A percentile compares a stretch with the other conserved stretches of the same genome.
phyloP scores from a whole-genome alignment of 306 rosid genomes.

The Rubus parviflorus region DNA sequence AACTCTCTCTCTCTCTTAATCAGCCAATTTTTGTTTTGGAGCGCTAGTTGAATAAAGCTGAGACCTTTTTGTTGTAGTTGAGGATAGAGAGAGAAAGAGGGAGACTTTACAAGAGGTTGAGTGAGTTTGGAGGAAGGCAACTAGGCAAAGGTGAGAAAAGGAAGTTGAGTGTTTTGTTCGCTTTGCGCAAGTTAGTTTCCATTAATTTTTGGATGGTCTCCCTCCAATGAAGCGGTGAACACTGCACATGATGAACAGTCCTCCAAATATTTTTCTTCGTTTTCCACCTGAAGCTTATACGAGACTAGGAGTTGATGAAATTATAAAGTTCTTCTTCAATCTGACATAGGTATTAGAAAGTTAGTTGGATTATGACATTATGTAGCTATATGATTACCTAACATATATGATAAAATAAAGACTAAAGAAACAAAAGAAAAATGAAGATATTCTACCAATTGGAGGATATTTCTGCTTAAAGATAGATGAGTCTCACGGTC shows the following conservation, averaged over 20 bases:
- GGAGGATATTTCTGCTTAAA: not conserved
- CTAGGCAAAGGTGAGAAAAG: no score
- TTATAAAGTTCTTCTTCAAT: not conserved
- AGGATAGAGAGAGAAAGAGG: not conserved
- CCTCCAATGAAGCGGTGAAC: constrained; percentile 5
- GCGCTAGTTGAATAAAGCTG: not conserved
- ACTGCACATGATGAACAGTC: not conserved
- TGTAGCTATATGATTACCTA: no score
- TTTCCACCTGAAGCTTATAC: no score
- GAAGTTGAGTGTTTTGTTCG: not conserved
- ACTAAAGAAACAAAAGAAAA: not conserved
- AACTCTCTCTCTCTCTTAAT: not conserved
- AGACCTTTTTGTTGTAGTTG: not conserved
- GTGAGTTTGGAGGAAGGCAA: not conserved
- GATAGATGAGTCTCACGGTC: no score
- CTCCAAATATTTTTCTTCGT: no score
- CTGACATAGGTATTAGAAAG: not conserved
- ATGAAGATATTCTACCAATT: not conserved
- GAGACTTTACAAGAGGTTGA: not conserved
- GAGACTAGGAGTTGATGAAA: no score
- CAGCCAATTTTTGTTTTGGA: not conserved
- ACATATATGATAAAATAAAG: not conserved
- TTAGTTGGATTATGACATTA: not conserved
- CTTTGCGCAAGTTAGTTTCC: not conserved
- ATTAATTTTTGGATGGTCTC: not conserved